Percentiles rank a stretch among this genome's conserved stretches.
Evolutionary conservation across 2,329 filamentous ascomycete genomes (phyloP).

Genomic region (Exophiala phaeomuriformis): DNA sequence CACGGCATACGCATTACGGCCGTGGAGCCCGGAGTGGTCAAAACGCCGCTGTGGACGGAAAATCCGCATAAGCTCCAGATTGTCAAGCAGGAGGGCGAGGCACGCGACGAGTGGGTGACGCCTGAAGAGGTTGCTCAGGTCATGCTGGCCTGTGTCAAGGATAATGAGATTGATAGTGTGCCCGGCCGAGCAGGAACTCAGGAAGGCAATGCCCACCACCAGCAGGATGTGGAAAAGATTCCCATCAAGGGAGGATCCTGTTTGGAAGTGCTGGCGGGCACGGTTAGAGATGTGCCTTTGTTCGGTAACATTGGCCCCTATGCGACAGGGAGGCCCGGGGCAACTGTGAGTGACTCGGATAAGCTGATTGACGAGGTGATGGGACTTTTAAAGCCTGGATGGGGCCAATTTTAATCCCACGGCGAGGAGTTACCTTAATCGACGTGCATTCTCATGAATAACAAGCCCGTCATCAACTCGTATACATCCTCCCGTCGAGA

Average conservation of each 20-base stretch:
- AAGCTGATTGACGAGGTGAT: slow-evolving; percentile 45
- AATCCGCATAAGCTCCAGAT: slow-evolving; percentile 48
- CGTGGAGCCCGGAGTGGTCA: slow-evolving; percentile 55
- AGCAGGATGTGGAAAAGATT: slow-evolving; percentile 19
- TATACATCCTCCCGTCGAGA: too few species aligned
- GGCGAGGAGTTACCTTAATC: neutral
- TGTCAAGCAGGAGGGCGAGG: slow-evolving; percentile 29
- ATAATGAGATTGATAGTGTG: slow-evolving; percentile 33
- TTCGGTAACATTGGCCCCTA: slow-evolving; percentile 47
- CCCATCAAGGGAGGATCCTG: slow-evolving; percentile 40
- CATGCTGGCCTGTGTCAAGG: slow-evolving; percentile 51
- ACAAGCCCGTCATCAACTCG: too few species aligned
- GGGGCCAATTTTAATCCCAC: slow-evolving; percentile 35
- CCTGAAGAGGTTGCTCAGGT: slow-evolving; percentile 54
- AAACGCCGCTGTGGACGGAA: slow-evolving; percentile 56
- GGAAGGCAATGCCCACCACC: slow-evolving; percentile 12
- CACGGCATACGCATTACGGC: slow-evolving; percentile 52
- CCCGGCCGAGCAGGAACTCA: neutral
- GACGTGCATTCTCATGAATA: too few species aligned
- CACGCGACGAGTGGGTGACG: slow-evolving; percentile 53
- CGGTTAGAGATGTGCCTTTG: slow-evolving; percentile 44
- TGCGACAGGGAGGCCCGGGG: slow-evolving; percentile 41
- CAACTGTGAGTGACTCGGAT: slow-evolving; percentile 39
- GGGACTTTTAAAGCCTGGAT: slow-evolving; percentile 43
- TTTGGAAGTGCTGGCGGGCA: slow-evolving; percentile 49